Conservation (phyloP, 2,329 filamentous ascomycete genomes). For the Cucurbitaria berberidis region DNA sequence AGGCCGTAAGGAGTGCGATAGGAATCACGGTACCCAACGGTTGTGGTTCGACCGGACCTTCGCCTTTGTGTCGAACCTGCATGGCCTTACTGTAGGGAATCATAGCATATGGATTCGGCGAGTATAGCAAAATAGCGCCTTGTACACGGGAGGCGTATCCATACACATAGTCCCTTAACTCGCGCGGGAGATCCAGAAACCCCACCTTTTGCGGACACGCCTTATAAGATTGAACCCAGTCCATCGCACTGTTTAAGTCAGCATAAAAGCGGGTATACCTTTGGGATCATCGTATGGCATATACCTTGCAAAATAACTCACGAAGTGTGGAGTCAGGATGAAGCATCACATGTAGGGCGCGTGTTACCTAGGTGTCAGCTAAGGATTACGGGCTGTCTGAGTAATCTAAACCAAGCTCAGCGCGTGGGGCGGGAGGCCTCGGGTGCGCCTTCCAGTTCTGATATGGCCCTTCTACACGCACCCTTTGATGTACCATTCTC, state of each 20-base stretch:
- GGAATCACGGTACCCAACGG: conserved; percentile 24
- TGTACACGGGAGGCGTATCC: conserved; percentile 26
- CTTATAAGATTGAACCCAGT: conserved; percentile 30
- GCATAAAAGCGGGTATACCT: neutral
- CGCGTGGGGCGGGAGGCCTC: neutral
- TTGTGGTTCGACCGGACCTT: conserved; percentile 31
- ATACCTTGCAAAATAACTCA: neutral
- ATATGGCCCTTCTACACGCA: neutral
- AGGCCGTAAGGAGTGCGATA: conserved; percentile 43
- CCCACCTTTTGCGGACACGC: conserved; percentile 9
- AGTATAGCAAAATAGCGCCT: conserved; percentile 40
- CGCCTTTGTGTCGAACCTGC: conserved; percentile 31
- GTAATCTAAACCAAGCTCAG: neutral
- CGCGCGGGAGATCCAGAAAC: conserved; percentile 42
- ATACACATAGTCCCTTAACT: conserved; percentile 38
- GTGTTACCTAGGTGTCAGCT: neutral
- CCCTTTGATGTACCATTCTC: too few species aligned
- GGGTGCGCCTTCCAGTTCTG: neutral
- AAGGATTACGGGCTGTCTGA: neutral
- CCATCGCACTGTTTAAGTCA: too few species aligned
- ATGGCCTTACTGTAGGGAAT: conserved; percentile 22
- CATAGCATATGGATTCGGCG: conserved; percentile 17
- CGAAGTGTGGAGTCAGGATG: neutral
- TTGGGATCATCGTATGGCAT: neutral
- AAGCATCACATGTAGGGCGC: neutral